Evolutionary conservation across 176 grass and related monocot species (phyloP).

Genomic region (Rhynchospora breviuscula): DNA sequence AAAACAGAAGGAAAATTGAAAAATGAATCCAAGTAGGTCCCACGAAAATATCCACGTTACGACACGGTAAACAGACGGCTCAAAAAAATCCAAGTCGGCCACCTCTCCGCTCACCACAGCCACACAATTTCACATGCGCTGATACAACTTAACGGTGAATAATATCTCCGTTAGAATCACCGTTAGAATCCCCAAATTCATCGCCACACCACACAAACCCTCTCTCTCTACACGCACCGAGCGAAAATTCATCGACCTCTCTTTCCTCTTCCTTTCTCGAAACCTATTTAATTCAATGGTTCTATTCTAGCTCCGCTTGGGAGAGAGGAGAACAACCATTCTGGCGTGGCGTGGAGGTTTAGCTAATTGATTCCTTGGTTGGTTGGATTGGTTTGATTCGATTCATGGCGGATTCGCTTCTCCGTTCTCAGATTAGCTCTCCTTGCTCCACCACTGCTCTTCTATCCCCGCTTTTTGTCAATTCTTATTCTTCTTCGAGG

Average conservation of each 20-base stretch:
- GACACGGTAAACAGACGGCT: not conserved
- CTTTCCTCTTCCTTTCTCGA: not conserved
- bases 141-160: not conserved
- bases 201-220: not conserved
- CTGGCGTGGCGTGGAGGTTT: not conserved
- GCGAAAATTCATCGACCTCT: conserved; percentile 3
- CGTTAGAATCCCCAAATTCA: conserved; percentile 13
- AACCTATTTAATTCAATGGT: not conserved
- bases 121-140: not conserved
- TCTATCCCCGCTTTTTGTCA: conserved; percentile 14
- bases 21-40: not conserved
- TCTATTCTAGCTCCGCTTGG: not conserved
- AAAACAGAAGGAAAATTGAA: not conserved
- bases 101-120: not conserved
- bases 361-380: not conserved
- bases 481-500: not conserved
- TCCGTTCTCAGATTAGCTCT: conserved; percentile 14
- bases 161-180: not conserved
- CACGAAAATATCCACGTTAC: not conserved
- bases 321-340: not conserved
- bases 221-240: not conserved
- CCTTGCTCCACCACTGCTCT: conserved; percentile 20
- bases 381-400: not conserved
- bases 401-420: conserved; percentile 56
- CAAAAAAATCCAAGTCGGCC: not conserved